These are phyloP conservation scores for Erodium moschatum DNA, from an alignment of 441 rosid species.

Conservation along the genomic window DNA sequence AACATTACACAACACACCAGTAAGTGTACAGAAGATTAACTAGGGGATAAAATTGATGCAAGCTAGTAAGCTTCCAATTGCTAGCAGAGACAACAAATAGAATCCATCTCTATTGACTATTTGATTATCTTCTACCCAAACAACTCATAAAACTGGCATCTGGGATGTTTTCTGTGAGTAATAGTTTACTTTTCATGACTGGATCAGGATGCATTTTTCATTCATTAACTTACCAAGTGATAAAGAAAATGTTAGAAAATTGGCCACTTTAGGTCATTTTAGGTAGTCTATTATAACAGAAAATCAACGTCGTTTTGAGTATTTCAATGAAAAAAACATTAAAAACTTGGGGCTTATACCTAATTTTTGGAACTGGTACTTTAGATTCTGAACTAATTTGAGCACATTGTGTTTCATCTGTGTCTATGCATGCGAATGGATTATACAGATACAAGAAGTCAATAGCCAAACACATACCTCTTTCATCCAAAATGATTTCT, in stretches of 20 bases:
- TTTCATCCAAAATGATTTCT: slow-evolving; percentile 74
- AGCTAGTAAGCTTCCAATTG: no score
- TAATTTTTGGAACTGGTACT: not conserved
- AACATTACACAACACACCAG: slow-evolving; percentile 22
- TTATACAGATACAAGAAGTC: not conserved
- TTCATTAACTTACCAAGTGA: not conserved
- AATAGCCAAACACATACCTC: slow-evolving; percentile 44
- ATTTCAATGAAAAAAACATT: not conserved
- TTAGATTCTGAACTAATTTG: not conserved
- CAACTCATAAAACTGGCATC: not conserved
- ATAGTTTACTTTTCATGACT: not conserved
- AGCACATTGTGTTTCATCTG: not conserved
- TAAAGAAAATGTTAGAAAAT: not conserved
- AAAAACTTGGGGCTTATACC: not conserved
- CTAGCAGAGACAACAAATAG: no score
- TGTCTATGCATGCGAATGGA: not conserved
- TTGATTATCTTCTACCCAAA: not conserved
- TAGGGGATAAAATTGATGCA: no score
- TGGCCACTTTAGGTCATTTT: not conserved
- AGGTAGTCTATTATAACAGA: not conserved
- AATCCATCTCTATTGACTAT: no score
- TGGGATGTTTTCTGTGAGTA: not conserved
- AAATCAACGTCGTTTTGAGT: not conserved
- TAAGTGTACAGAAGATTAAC: not conserved
- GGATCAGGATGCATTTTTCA: not conserved